phyloP scores from a whole-genome alignment of 2,329 filamentous ascomycete species.

The Coniochaeta sp. region DNA sequence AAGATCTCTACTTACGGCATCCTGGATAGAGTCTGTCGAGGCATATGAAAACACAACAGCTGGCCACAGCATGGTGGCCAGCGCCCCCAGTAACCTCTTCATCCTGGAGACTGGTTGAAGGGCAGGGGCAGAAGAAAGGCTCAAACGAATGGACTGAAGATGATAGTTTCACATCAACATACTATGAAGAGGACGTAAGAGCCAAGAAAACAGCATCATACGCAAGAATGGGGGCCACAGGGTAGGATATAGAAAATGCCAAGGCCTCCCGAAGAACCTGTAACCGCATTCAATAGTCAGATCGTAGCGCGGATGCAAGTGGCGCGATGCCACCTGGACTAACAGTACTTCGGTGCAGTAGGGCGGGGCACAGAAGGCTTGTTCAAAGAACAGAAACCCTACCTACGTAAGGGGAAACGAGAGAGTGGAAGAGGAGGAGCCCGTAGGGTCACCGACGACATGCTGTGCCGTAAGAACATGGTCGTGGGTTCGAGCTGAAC shows the following conservation, averaged over 20 bases:
- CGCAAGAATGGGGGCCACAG: neutral
- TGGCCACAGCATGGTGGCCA: slow-evolving; percentile 6
- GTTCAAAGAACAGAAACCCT: neutral
- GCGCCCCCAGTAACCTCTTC: slow-evolving; percentile 2
- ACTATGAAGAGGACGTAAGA: neutral
- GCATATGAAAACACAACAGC: slow-evolving; percentile 6
- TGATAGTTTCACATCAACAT: neutral
- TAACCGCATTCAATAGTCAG: neutral
- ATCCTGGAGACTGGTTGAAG: neutral
- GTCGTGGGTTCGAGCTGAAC: neutral
- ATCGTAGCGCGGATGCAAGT: neutral
- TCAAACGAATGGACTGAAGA: neutral
- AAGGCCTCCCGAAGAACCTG: neutral
- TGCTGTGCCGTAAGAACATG: neutral
- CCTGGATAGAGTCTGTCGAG: slow-evolving; percentile 7
- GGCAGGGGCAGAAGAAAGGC: neutral
- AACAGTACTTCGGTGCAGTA: too few relatives aligned
- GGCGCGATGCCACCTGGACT: neutral
- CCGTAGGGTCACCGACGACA: neutral
- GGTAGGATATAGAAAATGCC: neutral
- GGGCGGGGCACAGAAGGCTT: neutral
- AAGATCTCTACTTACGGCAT: slow-evolving; percentile 4
- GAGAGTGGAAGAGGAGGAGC: too few relatives aligned
- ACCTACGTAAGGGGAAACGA: neutral
- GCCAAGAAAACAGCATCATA: neutral